Conservation (phyloP, 441 rosid species). For the Macaranga tanarius region DNA sequence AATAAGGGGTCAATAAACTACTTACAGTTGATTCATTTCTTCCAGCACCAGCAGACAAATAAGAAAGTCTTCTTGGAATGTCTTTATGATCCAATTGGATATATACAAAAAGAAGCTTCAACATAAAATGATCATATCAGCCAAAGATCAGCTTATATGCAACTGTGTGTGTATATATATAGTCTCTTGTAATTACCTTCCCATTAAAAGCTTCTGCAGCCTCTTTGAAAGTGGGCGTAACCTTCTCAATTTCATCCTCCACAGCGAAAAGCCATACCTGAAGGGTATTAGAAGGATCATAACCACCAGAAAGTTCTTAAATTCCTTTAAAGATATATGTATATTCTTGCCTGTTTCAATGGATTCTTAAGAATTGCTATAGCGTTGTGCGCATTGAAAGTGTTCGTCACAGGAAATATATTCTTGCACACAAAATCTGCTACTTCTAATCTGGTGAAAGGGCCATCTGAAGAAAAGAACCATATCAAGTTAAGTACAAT, state of each 20-base stretch:
- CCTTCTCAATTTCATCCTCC: slow-evolving; percentile 51
- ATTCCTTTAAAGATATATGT: neutral
- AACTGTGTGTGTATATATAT: no score
- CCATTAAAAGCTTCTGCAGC: slow-evolving; percentile 72
- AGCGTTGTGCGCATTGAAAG: slow-evolving; percentile 62
- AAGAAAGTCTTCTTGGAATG: slow-evolving; percentile 64
- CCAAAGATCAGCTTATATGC: neutral
- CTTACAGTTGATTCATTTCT: slow-evolving; percentile 55
- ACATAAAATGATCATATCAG: neutral
- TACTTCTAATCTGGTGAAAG: slow-evolving; percentile 52
- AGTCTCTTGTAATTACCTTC: slow-evolving; percentile 42
- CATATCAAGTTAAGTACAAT: neutral
- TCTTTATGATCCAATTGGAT: slow-evolving; percentile 73
- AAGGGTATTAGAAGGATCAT: slow-evolving; percentile 20
- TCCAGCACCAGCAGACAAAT: slow-evolving; percentile 58
- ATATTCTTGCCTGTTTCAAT: slow-evolving; percentile 52
- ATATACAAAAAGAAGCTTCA: slow-evolving; percentile 71
- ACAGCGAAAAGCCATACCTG: slow-evolving; percentile 63
- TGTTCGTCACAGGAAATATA: slow-evolving; percentile 66
- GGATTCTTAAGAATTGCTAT: slow-evolving; percentile 57
- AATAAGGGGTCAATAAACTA: neutral
- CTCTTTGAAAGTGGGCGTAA: slow-evolving; percentile 53
- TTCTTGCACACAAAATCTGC: slow-evolving; percentile 54
- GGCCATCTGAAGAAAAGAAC: slow-evolving; percentile 51
- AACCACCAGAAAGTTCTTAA: neutral